These are phyloP conservation scores for Scenedesmus sp. DNA, from an alignment of 163 green algal species.

Conservation along the genomic window DNA sequence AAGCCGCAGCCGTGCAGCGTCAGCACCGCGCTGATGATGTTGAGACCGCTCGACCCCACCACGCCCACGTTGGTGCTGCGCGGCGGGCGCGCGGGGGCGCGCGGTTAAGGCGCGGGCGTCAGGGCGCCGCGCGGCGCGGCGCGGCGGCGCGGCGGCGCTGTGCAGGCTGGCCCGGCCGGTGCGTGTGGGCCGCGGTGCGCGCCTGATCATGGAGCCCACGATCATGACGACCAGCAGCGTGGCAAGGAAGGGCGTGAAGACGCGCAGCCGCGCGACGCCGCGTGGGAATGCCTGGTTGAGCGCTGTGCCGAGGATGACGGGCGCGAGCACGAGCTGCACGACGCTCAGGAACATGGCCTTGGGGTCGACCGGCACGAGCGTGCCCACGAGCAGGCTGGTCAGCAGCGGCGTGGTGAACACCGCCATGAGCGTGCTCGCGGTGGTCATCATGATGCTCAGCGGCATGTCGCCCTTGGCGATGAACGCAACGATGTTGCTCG, in stretches of 20 bases:
- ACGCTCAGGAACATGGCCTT: conserved; percentile 60
- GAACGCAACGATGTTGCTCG: conserved; percentile 79
- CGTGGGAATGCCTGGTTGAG: conserved; percentile 60
- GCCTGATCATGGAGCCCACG: conserved; percentile 64
- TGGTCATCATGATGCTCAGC: conserved; percentile 75
- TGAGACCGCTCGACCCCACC: conserved; percentile 45
- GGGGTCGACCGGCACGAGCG: conserved; percentile 62
- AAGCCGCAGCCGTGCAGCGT: conserved; percentile 73
- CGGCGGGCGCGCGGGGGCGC: too few relatives aligned
- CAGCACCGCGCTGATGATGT: conserved; percentile 56
- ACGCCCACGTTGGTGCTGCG: conserved; percentile 60
- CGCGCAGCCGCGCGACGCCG: conserved; percentile 45
- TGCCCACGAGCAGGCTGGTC: conserved; percentile 56
- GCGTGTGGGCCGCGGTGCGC: too few relatives aligned
- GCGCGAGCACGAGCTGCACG: conserved; percentile 75
- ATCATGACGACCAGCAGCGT: conserved; percentile 61
- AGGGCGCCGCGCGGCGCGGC: too few relatives aligned
- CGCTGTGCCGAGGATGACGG: conserved; percentile 65
- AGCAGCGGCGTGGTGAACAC: conserved; percentile 68
- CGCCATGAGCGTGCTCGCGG: conserved; percentile 61
- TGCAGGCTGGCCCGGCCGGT: too few relatives aligned
- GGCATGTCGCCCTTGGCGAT: conserved; percentile 73
- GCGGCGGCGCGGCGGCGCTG: too few relatives aligned
- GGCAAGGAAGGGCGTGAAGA: conserved; percentile 68
- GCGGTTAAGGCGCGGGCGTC: too few relatives aligned